phyloP scores from a whole-genome alignment of 2,329 filamentous ascomycete species.

The Hymenoscyphus fructigenus region DNA sequence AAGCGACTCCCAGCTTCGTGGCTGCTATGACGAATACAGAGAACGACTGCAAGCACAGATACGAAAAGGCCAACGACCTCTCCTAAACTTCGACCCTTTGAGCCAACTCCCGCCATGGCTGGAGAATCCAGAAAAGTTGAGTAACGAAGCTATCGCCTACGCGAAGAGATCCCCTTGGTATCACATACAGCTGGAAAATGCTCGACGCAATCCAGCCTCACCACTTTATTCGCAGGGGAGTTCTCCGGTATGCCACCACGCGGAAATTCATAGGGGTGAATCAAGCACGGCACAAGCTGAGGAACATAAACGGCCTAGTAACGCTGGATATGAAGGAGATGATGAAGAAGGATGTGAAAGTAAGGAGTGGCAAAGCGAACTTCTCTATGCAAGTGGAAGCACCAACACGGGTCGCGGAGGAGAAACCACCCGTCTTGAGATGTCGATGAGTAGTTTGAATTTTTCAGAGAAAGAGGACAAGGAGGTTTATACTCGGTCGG shows the following conservation, averaged over 20 bases:
- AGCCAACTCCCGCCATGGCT: conserved; percentile 3
- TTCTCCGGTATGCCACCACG: not conserved
- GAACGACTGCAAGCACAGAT: not conserved
- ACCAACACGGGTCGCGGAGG: not conserved
- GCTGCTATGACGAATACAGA: not conserved
- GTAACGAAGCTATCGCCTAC: not conserved
- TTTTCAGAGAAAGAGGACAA: not conserved
- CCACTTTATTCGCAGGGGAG: not conserved
- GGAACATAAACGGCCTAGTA: not conserved
- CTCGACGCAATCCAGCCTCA: not conserved
- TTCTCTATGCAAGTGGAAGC: not conserved
- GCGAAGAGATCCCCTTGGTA: not conserved
- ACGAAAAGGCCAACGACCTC: not conserved
- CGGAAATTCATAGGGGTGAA: not conserved
- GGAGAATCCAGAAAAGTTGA: not conserved
- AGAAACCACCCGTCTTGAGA: not conserved
- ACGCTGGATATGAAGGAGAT: not conserved
- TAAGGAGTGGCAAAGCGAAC: not conserved
- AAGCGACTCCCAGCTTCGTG: not conserved
- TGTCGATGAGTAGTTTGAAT: not conserved
- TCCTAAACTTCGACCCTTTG: not conserved
- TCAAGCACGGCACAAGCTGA: not conserved
- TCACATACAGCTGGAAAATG: not conserved
- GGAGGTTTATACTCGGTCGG: not conserved
- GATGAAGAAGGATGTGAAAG: not conserved